A percentile compares a stretch with the other conserved stretches of the same genome.
phyloP scores from a whole-genome alignment of 164 flowering plant genomes.

The Chimonanthus praecox region DNA sequence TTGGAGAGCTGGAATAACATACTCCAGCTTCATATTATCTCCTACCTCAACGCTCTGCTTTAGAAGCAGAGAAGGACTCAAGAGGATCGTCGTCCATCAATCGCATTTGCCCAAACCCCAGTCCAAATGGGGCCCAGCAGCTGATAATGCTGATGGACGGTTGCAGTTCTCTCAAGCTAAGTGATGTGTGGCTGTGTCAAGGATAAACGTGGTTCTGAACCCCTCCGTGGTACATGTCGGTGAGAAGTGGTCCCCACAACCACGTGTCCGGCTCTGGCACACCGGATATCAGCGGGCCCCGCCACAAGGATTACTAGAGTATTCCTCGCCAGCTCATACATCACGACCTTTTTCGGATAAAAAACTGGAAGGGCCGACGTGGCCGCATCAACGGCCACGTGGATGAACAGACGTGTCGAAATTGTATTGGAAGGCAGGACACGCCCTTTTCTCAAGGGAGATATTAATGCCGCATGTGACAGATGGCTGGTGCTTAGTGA shows the following conservation, averaged over 20 bases:
- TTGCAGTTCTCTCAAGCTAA: too few species aligned
- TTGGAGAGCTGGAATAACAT: too few species aligned
- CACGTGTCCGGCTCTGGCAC: not conserved
- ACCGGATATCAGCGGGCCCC: not conserved
- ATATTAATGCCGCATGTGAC: not conserved
- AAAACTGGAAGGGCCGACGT: not conserved
- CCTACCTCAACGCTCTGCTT: too few species aligned
- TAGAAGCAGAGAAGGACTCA: too few species aligned
- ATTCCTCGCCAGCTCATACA: not conserved
- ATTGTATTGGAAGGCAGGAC: not conserved
- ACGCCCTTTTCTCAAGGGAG: not conserved
- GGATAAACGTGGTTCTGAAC: too few species aligned
- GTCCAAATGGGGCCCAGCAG: too few species aligned
- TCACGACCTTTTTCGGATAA: not conserved
- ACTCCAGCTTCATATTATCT: too few species aligned
- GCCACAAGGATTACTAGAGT: not conserved
- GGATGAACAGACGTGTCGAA: not conserved
- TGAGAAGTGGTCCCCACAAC: not conserved
- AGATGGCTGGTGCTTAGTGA: slow-evolving; percentile 1
- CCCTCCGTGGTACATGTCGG: not conserved
- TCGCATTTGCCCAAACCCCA: too few species aligned
- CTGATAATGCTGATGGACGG: too few species aligned
- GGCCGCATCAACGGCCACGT: not conserved
- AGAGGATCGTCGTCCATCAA: too few species aligned
- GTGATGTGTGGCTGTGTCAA: too few species aligned